Conservation (phyloP, 2,329 filamentous ascomycete species). For the Hypoxylon sp. region DNA sequence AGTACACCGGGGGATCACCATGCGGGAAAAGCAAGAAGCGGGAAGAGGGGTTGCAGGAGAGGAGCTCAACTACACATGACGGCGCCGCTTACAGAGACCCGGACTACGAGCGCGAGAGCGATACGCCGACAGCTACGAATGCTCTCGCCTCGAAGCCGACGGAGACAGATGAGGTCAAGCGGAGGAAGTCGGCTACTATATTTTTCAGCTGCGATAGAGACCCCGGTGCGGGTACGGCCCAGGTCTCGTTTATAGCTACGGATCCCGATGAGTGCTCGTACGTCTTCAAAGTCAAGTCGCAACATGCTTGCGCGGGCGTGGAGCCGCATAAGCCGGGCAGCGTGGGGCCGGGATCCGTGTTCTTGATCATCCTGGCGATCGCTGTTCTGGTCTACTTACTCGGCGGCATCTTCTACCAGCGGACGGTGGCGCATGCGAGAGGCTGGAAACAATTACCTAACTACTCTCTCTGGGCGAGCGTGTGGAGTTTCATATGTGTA, state of each 20-base stretch:
- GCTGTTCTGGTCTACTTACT: conserved; percentile 90
- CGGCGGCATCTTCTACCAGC: conserved; percentile 95
- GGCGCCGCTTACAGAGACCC: conserved; percentile 54
- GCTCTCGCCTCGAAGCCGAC: conserved; percentile 43
- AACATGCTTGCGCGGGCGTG: conserved; percentile 80
- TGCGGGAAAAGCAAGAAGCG: conserved; percentile 69
- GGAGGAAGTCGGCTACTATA: conserved; percentile 86
- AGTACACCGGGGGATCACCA: conserved; percentile 83
- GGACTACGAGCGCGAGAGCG: conserved; percentile 53
- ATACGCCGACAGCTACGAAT: conserved; percentile 43
- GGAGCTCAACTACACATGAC: conserved; percentile 54
- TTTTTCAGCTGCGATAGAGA: conserved; percentile 95
- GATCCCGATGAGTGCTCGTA: conserved; percentile 94
- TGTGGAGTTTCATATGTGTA: conserved; percentile 88
- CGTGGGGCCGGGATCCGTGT: conserved; percentile 81
- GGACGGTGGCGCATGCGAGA: conserved; percentile 92
- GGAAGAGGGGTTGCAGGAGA: conserved; percentile 50
- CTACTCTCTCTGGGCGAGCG: conserved; percentile 91
- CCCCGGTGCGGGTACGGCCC: conserved; percentile 75
- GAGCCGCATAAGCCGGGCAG: conserved; percentile 81
- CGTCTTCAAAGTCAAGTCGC: conserved; percentile 92
- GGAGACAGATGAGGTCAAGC: conserved; percentile 51
- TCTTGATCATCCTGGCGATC: conserved; percentile 84
- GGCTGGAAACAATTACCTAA: conserved; percentile 97
- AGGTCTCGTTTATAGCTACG: conserved; percentile 84